Conservation (phyloP, 352 stramenopile species). For the Thalassiosira hispida region DNA sequence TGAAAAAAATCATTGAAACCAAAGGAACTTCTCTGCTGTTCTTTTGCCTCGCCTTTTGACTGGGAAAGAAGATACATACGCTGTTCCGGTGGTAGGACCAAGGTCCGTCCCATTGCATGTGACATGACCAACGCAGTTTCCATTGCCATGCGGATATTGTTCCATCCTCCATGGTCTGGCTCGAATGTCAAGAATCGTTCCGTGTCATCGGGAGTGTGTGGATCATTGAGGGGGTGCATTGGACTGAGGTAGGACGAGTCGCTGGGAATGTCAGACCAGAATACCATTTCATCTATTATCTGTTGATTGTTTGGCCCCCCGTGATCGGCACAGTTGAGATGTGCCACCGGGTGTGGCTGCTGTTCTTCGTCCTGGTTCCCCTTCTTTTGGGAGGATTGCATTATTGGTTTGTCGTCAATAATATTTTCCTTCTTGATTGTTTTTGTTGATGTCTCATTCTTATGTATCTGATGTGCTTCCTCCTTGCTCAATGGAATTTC, state of each 20-base stretch:
- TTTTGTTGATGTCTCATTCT: background rate
- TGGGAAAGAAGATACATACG: conserved; percentile 85
- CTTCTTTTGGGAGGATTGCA: too few relatives aligned
- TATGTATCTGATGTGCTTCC: background rate
- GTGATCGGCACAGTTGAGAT: conserved; percentile 62
- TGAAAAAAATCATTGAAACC: conserved; percentile 86
- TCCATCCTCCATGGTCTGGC: conserved; percentile 88
- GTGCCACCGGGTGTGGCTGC: conserved; percentile 43
- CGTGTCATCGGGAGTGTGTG: conserved; percentile 13
- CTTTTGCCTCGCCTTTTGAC: conserved; percentile 15
- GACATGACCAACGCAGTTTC: conserved; percentile 87
- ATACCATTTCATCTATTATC: conserved; percentile 77
- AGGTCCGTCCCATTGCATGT: conserved; percentile 84
- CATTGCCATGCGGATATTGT: conserved; percentile 89
- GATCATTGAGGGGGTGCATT: conserved; percentile 37
- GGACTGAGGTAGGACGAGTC: conserved; percentile 68
- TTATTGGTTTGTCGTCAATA: too few relatives aligned
- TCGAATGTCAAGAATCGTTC: conserved; percentile 89
- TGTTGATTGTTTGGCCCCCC: conserved; percentile 50
- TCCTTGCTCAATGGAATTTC: too few relatives aligned
- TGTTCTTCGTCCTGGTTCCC: background rate
- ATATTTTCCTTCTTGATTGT: background rate
- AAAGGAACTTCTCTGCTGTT: conserved; percentile 56
- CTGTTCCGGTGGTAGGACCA: conserved; percentile 87
- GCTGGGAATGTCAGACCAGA: conserved; percentile 77